Conservation (phyloP, 805 yeast genomes). For the Ogataea polymorpha region DNA sequence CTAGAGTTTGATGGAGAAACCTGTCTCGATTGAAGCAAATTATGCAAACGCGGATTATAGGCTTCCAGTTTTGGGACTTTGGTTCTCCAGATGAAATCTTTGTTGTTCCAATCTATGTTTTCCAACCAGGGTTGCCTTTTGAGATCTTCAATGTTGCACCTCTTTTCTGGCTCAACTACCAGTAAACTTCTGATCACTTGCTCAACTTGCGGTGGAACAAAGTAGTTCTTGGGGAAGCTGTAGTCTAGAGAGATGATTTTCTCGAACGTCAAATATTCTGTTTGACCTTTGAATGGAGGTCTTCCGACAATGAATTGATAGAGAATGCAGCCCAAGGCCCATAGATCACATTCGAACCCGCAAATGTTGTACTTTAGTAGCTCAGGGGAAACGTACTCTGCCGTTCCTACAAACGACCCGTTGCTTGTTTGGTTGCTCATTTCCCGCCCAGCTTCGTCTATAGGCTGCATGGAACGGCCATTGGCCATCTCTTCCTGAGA, state of each 20-base stretch:
- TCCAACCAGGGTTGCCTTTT: slow-evolving; percentile 72
- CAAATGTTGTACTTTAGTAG: slow-evolving; percentile 72
- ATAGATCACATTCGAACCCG: slow-evolving; percentile 81
- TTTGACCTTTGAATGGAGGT: slow-evolving; percentile 87
- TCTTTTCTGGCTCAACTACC: slow-evolving; percentile 64
- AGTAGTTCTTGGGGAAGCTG: slow-evolving; percentile 57
- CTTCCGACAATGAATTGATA: slow-evolving; percentile 78
- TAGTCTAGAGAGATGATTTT: slow-evolving; percentile 78
- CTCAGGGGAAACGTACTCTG: slow-evolving; percentile 95
- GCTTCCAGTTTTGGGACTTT: slow-evolving; percentile 69
- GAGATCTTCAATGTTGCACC: slow-evolving; percentile 57
- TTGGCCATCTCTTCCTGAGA: slow-evolving; percentile 37
- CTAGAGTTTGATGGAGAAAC: slow-evolving; percentile 23
- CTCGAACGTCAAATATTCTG: slow-evolving; percentile 84
- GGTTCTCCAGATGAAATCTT: slow-evolving; percentile 63
- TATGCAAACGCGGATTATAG: slow-evolving; percentile 44
- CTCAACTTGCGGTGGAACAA: slow-evolving; percentile 58
- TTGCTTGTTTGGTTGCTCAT: slow-evolving; percentile 37
- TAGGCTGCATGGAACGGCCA: slow-evolving; percentile 17
- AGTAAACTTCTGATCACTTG: slow-evolving; percentile 66
- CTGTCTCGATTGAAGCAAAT: slow-evolving; percentile 19
- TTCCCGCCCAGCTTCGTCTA: slow-evolving; percentile 15
- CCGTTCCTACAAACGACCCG: slow-evolving; percentile 95
- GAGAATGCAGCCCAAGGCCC: slow-evolving; percentile 92
- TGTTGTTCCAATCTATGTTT: slow-evolving; percentile 62